Conservation (phyloP, 2,329 filamentous ascomycete species). For the Neopestalotiopsis rosae region DNA sequence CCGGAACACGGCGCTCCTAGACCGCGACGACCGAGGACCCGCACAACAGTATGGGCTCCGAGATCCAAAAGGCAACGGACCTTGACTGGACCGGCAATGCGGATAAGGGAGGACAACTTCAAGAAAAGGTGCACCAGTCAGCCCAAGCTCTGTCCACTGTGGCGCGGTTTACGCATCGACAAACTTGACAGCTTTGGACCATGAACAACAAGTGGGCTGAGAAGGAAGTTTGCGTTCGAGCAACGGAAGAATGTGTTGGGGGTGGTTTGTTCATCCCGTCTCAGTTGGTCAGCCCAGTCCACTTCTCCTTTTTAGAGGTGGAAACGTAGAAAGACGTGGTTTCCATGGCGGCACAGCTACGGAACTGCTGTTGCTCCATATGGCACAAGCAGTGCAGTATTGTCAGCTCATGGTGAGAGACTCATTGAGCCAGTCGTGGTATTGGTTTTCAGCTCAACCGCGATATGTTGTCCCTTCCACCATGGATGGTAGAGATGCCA, state of each 20-base stretch:
- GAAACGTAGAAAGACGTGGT: not conserved
- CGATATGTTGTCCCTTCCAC: not conserved
- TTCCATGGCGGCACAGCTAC: not conserved
- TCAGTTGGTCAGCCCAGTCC: not conserved
- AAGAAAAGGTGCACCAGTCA: not conserved
- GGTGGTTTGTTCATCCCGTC: no score
- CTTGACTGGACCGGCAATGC: not conserved
- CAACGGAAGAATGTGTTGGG: no score
- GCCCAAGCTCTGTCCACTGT: not conserved
- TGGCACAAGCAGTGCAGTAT: not conserved
- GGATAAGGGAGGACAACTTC: not conserved
- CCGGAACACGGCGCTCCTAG: not conserved
- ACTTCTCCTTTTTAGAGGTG: not conserved
- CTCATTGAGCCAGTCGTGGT: not conserved
- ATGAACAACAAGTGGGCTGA: not conserved
- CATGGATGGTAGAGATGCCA: not conserved
- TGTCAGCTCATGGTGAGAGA: not conserved
- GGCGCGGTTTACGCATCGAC: not conserved
- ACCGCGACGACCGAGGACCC: not conserved
- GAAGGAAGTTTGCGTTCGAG: no score
- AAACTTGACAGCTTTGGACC: not conserved
- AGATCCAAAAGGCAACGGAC: not conserved
- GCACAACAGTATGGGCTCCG: not conserved
- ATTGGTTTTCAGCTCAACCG: not conserved
- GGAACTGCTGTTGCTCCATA: not conserved